These are phyloP conservation scores for Lactarius hengduanensis DNA, from an alignment of 768 basidiomycete species.

Conservation along the genomic window DNA sequence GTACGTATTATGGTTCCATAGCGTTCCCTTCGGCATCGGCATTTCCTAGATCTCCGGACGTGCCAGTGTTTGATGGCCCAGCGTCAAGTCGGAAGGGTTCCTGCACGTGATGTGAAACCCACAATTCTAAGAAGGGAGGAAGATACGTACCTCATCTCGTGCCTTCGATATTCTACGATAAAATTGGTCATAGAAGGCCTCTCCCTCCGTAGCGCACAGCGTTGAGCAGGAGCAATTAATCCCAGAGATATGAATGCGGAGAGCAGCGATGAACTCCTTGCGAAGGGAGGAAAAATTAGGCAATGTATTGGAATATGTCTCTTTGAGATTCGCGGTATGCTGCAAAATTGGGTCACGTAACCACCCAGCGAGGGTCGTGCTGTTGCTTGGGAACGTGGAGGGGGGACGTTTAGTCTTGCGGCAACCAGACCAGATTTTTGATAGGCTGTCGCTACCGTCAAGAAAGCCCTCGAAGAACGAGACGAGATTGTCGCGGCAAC, in stretches of 20 bases:
- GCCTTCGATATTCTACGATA: not conserved
- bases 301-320: not conserved
- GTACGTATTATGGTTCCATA: no score
- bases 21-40: no score
- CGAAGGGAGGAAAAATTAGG: not conserved
- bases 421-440: not conserved
- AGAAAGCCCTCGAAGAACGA: not conserved
- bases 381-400: no score
- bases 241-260: not conserved
- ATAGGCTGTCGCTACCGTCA: not conserved
- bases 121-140: no score
- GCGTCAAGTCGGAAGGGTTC: no score
- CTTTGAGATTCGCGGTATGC: not conserved
- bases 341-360: not conserved
- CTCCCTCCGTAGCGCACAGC: not conserved
- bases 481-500: not conserved
- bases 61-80: no score
- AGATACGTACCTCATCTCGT: not conserved
- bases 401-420: not conserved
- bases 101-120: no score
- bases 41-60: no score
- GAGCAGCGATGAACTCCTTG: not conserved
- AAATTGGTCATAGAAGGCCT: not conserved
- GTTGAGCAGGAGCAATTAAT: not conserved
- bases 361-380: constrained; percentile 11